A percentile compares a stretch with the other conserved stretches of the same genome.
Conservation (phyloP, 2,329 filamentous ascomycete genomes). For the Colletotrichum gloeosporioides region DNA sequence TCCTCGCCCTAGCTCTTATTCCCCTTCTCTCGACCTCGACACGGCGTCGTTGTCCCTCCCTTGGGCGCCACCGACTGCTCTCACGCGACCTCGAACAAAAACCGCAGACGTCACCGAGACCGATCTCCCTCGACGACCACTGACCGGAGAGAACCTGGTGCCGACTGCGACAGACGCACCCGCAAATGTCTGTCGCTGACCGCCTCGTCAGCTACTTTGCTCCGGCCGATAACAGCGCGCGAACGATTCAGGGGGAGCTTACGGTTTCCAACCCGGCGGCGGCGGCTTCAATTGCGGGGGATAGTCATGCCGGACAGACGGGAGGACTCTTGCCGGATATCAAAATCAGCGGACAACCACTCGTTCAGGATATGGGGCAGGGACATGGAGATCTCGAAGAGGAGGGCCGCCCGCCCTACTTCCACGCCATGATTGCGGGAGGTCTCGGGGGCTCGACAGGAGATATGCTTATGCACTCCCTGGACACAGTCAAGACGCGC, state of each 20-base stretch:
- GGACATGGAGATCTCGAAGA: slow-evolving; percentile 41
- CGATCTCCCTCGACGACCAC: slow-evolving; percentile 32
- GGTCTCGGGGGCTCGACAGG: slow-evolving; percentile 91
- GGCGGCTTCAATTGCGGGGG: slow-evolving; percentile 36
- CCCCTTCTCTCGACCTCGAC: not conserved
- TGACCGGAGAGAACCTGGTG: slow-evolving; percentile 5
- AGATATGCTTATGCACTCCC: slow-evolving; percentile 97
- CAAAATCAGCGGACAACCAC: slow-evolving; percentile 21
- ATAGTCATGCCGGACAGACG: slow-evolving; percentile 36
- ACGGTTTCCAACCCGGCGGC: slow-evolving; percentile 29
- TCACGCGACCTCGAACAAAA: not conserved
- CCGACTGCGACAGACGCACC: slow-evolving; percentile 6
- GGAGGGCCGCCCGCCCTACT: slow-evolving; percentile 49
- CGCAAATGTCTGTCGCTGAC: slow-evolving; percentile 61
- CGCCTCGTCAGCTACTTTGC: slow-evolving; percentile 57
- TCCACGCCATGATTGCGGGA: slow-evolving; percentile 86
- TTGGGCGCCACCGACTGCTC: not conserved
- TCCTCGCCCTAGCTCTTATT: not conserved
- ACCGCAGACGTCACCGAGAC: slow-evolving; percentile 4
- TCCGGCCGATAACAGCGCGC: slow-evolving; percentile 37
- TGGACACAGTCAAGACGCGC: slow-evolving; percentile 97
- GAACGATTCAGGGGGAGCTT: slow-evolving; percentile 5
- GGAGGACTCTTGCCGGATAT: slow-evolving; percentile 31
- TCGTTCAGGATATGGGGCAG: slow-evolving; percentile 15
- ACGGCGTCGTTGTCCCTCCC: not conserved